Base-by-base conservation (phyloP, 805 yeast genomes). In the Diddensiella santjacobensis region DNA sequence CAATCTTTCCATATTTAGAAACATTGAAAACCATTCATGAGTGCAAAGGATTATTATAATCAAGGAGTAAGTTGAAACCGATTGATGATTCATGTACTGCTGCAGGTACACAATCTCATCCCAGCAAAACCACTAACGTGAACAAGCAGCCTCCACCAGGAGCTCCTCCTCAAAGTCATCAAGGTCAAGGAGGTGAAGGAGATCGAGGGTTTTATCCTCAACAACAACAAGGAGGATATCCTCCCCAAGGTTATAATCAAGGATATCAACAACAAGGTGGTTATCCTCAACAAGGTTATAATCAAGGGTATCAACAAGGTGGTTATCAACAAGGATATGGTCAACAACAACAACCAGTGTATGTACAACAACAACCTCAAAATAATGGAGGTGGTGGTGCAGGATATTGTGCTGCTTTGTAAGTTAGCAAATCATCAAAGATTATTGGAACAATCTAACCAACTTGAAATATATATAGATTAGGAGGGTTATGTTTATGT, bases 291-390 rank as follows among this genome's bases (percentile, higher is more conserved):
- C 51, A 47, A 30, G 54, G 58, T 24, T 56, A 56, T 42, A 50
- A 52, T 6, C 65, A 58, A 24, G n/a, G n/a, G n/a, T n/a, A n/a
- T n/a, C n/a, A n/a, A n/a, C 63, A 53, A 22, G 52, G 52, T 36
- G 46, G 46, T 13, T 35, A 45, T 19, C 50, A 35, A 17, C 53
- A 47, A 20, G 40, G 54, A 31, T 50, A 53, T 45, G 56, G 58
- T 46, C 56, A 57, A 40, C 50, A 47, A 57, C 68, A 59, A 51
- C 68, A 63, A 60, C 68, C 68, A 6, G 63, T 62, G 18, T 65
- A 66, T 46, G 68, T 61, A 10, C 68, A 64, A 49, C 61, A 59
- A 50, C 62, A 58, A 49, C 63, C 54, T 38, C 62, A 44, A 20
- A 45, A 49, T 17, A 42, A 51, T 2, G 55, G 58, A 40, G n/a